Conservation (phyloP, 2,329 filamentous ascomycete species). For the Fusarium illudens region DNA sequence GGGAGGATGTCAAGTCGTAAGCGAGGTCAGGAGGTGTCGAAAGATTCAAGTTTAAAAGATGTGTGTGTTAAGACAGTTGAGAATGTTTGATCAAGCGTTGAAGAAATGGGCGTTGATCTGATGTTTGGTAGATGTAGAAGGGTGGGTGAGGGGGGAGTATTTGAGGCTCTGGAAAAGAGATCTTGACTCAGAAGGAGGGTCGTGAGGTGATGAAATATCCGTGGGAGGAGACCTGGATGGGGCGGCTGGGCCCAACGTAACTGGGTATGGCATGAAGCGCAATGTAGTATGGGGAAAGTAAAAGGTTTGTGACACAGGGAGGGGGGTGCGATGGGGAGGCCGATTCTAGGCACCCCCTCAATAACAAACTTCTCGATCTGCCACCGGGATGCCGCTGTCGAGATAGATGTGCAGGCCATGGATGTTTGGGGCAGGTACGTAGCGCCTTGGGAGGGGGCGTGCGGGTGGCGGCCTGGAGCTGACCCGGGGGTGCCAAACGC, state of each 20-base stretch:
- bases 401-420: constrained; percentile 36
- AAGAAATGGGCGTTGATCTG: background rate
- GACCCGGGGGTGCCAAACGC: background rate
- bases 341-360: constrained; percentile 15
- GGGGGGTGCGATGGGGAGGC: constrained; percentile 16
- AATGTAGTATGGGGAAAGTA: constrained; percentile 37
- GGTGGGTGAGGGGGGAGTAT: constrained; percentile 1
- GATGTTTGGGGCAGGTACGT: constrained; percentile 29
- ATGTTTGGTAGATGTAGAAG: background rate
- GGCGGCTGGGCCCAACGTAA: constrained; percentile 23
- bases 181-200: constrained; percentile 34
- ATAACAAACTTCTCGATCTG: constrained; percentile 42
- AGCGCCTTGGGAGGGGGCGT: constrained; percentile 29
- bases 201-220: constrained; percentile 42
- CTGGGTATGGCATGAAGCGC: constrained; percentile 39
- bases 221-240: constrained; percentile 33
- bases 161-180: constrained; percentile 16
- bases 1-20: background rate
- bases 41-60: background rate
- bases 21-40: background rate
- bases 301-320: constrained; percentile 17
- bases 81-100: background rate
- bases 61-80: background rate
- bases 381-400: constrained; percentile 42
- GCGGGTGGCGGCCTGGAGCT: constrained; percentile 16